These are phyloP conservation scores for Magnolia kwangsiensis DNA, from an alignment of 164 flowering plant genomes.

Conservation along the genomic window DNA sequence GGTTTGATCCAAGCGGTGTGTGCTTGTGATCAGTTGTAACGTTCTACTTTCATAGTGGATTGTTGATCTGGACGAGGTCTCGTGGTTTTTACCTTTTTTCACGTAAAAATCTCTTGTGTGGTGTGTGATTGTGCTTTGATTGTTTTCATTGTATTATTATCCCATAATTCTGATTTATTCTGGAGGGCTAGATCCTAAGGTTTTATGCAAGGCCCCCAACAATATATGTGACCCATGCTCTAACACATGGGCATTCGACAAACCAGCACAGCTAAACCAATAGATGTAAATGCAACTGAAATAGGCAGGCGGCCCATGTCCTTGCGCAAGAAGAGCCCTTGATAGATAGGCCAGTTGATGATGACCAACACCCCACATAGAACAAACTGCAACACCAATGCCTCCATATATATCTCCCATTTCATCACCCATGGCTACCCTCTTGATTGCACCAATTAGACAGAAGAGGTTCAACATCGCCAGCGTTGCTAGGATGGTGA, in stretches of 20 bases:
- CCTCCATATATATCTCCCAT: slow-evolving; percentile 6
- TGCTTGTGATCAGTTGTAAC: too few relatives aligned
- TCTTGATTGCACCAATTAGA: slow-evolving; percentile 37
- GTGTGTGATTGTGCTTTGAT: too few relatives aligned
- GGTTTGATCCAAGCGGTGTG: too few relatives aligned
- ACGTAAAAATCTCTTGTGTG: too few relatives aligned
- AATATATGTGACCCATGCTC: background rate
- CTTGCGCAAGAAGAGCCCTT: slow-evolving; percentile 28
- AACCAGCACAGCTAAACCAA: slow-evolving; percentile 14
- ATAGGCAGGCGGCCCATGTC: slow-evolving; percentile 28
- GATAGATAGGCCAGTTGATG: slow-evolving; percentile 25
- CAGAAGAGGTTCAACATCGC: slow-evolving; percentile 56
- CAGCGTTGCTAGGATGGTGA: slow-evolving; percentile 46
- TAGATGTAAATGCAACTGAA: slow-evolving; percentile 15
- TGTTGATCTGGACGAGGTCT: too few relatives aligned
- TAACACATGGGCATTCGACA: background rate
- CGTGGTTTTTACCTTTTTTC: too few relatives aligned
- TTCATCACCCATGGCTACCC: slow-evolving; percentile 6
- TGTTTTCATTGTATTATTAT: too few relatives aligned
- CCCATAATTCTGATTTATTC: too few relatives aligned
- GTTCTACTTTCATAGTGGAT: too few relatives aligned
- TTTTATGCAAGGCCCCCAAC: too few relatives aligned
- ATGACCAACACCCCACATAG: slow-evolving; percentile 20
- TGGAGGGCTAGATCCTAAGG: too few relatives aligned
- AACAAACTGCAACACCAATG: slow-evolving; percentile 17